Evolutionary conservation across 129 eudicot species (phyloP).

Genomic region (Lactuca sativa): DNA sequence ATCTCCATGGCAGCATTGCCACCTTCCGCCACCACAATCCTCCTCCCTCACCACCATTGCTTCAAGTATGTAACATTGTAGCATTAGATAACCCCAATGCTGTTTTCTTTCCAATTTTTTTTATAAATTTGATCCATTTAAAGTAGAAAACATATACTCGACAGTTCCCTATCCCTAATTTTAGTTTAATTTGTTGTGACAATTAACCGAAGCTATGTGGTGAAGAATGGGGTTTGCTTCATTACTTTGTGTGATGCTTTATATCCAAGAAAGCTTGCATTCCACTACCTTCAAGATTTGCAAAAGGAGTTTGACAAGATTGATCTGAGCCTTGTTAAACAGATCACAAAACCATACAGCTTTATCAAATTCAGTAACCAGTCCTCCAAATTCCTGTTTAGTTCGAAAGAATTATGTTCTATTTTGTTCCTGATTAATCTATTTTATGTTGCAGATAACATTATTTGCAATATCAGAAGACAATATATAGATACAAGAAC

Average conservation of each 20-base stretch:
- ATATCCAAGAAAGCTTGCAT: constrained; percentile 60
- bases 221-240: constrained; percentile 59
- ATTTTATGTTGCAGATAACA: constrained; percentile 27
- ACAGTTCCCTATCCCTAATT: neutral
- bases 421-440: neutral
- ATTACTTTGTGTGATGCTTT: constrained; percentile 47
- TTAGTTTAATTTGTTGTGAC: neutral
- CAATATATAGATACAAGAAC: constrained; percentile 59
- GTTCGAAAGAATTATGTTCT: neutral
- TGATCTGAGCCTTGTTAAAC: constrained; percentile 21
- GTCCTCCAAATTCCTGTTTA: neutral
- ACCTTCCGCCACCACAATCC: constrained; percentile 40
- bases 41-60: constrained; percentile 27
- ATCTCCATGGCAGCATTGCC: constrained; percentile 51
- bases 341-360: constrained; percentile 42
- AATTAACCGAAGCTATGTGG: constrained; percentile 42
- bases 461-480: constrained; percentile 49
- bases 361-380: constrained; percentile 42
- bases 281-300: constrained; percentile 51
- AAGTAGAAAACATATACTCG: neutral
- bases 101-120: neutral
- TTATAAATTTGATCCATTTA: neutral
- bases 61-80: constrained; percentile 40
- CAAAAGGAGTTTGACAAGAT: constrained; percentile 48
- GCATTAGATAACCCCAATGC: no score